Conservation (phyloP, 2,329 filamentous ascomycete species). For the Pseudopyricularia javanii region DNA sequence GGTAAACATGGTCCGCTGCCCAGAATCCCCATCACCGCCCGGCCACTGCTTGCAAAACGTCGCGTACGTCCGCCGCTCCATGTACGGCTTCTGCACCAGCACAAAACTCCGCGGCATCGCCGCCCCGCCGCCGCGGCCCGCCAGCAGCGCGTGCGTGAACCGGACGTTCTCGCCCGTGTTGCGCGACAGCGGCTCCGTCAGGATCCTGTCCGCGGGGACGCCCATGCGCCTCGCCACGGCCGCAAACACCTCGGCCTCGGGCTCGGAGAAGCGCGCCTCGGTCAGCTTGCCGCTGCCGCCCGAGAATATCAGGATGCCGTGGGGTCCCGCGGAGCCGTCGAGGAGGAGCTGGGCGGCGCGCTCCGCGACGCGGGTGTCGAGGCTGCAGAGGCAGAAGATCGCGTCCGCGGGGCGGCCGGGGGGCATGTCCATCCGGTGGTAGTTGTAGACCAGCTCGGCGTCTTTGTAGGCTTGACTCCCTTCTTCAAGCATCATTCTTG, state of each 20-base stretch:
- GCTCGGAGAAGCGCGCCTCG: constrained; percentile 20
- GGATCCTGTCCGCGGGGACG: constrained; percentile 22
- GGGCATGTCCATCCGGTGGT: constrained; percentile 26
- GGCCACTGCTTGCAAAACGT: constrained; percentile 35
- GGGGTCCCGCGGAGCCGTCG: constrained; percentile 19
- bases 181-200: constrained; percentile 25
- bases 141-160: constrained; percentile 25
- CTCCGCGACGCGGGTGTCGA: constrained; percentile 29
- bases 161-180: constrained; percentile 36
- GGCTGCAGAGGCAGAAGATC: constrained; percentile 34
- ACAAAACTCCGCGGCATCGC: constrained; percentile 20
- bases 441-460: constrained; percentile 26
- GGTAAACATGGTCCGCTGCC: constrained; percentile 12
- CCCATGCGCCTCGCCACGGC: constrained; percentile 24
- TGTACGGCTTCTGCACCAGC: constrained; percentile 35
- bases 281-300: constrained; percentile 29
- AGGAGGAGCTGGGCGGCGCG: constrained; percentile 29
- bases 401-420: constrained; percentile 21
- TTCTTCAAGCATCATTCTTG: neutral
- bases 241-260: constrained; percentile 30
- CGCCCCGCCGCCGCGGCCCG: constrained; percentile 9
- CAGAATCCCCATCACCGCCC: constrained; percentile 6
- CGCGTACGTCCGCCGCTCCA: constrained; percentile 32
- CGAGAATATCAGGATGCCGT: constrained; percentile 26
- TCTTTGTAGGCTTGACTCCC: constrained; percentile 11